Base-by-base conservation (phyloP, 2,329 filamentous ascomycete species). In the Calonectria pseudoturangicola region DNA sequence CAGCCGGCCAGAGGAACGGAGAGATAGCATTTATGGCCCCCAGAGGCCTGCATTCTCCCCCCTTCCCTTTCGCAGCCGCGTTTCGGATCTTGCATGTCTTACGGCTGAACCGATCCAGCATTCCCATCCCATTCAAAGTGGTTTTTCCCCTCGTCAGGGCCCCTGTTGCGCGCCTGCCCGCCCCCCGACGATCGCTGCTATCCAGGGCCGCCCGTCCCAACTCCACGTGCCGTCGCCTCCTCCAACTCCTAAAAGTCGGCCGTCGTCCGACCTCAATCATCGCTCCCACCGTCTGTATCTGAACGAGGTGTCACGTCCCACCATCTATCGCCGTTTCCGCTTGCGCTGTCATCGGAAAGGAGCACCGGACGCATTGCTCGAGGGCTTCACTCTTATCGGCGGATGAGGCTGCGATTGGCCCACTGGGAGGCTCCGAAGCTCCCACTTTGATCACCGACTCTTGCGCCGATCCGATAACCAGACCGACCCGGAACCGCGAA, bases 381-480 rank as follows among this genome's bases (percentile, higher is more conserved):
- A 43, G 63, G 65, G 70, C 51, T 67, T 70, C 21, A 50, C 13
- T 47, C 60, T 67, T 66, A 71, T 60, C 58, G 25, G 71, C 77
- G 76, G 68, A 80, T 80, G 79, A 81, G 74, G 73, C 75, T 75
- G 74, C 75, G 69, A 76, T 78, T 79, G 77, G 76, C 70, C 65
- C 66, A 66, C 63, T 66, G 73, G 67, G 73, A 79, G 72, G 72
- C 50, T 64, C 70, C 70, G 71, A 50, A 60, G 70, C 71, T 76
- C 77, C 72, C 70, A 66, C 72, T 77, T 45, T 66, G 62, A 60
- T 64, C 67, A 72, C 72, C 73, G 54, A 76, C 70, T 48, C n/a
- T 66, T 73, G 73, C 76, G 72, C 72, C 74, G 72, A 75, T 74
- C 72, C 74, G 72, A 75, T 74, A 79, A 67, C 70, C 70, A 68